Base-by-base conservation (phyloP, 208 protist genomes). In the Wallacemonas sp. region DNA sequence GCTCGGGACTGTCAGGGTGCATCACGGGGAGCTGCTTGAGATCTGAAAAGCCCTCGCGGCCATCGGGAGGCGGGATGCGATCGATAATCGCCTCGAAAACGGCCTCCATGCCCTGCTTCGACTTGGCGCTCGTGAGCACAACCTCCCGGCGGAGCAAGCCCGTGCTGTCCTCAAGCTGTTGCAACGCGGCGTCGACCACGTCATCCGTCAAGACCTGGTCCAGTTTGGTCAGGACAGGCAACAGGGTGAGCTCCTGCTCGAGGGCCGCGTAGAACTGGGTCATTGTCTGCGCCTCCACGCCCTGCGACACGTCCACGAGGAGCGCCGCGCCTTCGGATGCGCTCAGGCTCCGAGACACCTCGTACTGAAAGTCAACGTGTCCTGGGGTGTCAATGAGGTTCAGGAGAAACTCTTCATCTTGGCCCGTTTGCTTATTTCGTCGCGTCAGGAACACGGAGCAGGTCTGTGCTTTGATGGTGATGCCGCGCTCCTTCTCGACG, bases 291-390 rank as follows among this genome's bases (percentile, higher is more conserved):
- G 97, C 98, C 74, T 98, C 87, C 14, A 98, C 84, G 8, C 97
- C 92, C 74, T 97, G 96, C 2, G 77, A 73, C 0, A 88, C 93
- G 70, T 99, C 96, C 5, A 99, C 89, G 2, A 99, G 85, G 44
- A 99, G 74, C 48, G 96, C 44, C 3, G 81, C 95, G 2, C 87
- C 92, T 65, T 97, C 81, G 24, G 86, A 98, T 19, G 98, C 98
- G 39, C 81, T 80, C 14, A 99, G 78, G 36, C 94, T 98, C 52
- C 98, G 88, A 9, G 90, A 97, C 6, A 99, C 93, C 69, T 98
- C 88, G 72, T 99, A 98, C 80, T 98, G 98, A 46, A 99, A 99
- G 78, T 99, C 98, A 0, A 99, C 97, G 81, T 99, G 98, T 1
- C 98, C 98, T 0, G 93, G 91, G 4, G 88, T 99, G 78, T 99